phyloP scores from a whole-genome alignment of 169 alveolate species.

The Neospora caninum region DNA sequence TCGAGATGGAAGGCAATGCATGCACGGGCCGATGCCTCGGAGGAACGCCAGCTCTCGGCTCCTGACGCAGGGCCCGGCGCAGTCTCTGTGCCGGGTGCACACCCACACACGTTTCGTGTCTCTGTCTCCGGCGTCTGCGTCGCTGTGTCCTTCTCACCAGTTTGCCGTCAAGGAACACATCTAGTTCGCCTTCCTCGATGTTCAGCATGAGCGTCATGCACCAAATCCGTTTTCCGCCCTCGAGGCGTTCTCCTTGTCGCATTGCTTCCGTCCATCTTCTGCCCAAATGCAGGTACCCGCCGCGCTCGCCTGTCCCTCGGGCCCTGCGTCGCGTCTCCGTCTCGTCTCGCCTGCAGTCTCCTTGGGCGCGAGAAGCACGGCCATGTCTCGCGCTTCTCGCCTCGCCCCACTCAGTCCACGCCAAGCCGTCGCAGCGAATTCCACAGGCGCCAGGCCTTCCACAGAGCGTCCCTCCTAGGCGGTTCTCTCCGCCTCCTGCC shows the following conservation, averaged over 20 bases:
- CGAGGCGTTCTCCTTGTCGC: neutral
- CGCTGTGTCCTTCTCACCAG: slow-evolving; percentile 6
- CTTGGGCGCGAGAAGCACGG: neutral
- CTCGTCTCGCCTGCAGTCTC: neutral
- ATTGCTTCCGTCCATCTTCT: neutral
- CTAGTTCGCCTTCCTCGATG: slow-evolving; percentile 21
- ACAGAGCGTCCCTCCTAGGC: neutral
- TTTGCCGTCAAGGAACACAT: slow-evolving; percentile 16
- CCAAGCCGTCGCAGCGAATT: neutral
- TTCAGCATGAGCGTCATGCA: slow-evolving; percentile 15
- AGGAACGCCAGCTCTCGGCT: too few relatives aligned
- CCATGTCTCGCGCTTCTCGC: neutral
- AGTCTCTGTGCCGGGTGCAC: too few relatives aligned
- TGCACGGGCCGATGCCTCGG: neutral
- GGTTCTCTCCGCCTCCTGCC: neutral
- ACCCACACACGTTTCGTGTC: too few relatives aligned
- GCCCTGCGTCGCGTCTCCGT: neutral
- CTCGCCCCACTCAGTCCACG: slow-evolving; percentile 13
- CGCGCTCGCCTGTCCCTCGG: neutral
- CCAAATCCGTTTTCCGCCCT: neutral
- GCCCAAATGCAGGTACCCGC: neutral
- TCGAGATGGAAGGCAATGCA: neutral
- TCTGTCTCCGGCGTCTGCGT: neutral
- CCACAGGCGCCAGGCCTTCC: slow-evolving; percentile 37
- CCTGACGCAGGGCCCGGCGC: too few relatives aligned